Base-by-base conservation (phyloP, 139 green algal species). In the Choricystis sp. region DNA sequence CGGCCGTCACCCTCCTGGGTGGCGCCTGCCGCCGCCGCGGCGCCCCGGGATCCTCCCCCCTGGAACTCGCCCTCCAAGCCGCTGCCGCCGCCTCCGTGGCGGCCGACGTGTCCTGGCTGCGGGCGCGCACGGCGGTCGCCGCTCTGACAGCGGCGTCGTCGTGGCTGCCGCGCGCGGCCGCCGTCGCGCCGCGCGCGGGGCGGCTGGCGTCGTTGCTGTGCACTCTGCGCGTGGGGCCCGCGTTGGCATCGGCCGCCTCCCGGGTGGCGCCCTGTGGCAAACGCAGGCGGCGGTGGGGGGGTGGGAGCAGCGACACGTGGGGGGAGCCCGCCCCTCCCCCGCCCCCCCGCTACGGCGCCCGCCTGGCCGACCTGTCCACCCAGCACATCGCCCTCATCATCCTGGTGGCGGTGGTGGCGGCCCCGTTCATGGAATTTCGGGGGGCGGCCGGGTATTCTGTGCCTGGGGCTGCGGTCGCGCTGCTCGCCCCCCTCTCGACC, bases 361-460 rank as follows among this genome's bases (percentile, higher is more conserved):
- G n/a, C 22, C 40, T 66, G 5, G 31, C 61, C 27, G 61, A 66
- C 19, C 9, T 66, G 23, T 59, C 57, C 61, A 57, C n/a, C 3
- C 40, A 48, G 31, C 31, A 59, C 25, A 31, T 31, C 40, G 40
- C 40, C 40, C 40, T 52, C 40, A 52, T 52, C 40, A 16, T 52
- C 40, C 9, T 52, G 9, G 9, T 52, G 40, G 40, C 40, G 9
- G 40, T 52, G 9, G 40, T 52, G 9, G 40, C 40, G 9, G 40
- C 9, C 40, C 40, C 40, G 40, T 52, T 52, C 40, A 52, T 52
- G 40, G 9, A 52, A 16, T 52, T 21, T 16, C 40, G 40, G 9
- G 40, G 16, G 9, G 40, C 40, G 40, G 40, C 40, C 9, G 9
- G 9, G 9, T 52, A 52, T 16, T 52, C 40, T 16, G 40, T 52